These are phyloP conservation scores for Lyophyllum decastes DNA, from an alignment of 768 basidiomycete genomes.

Conservation along the genomic window DNA sequence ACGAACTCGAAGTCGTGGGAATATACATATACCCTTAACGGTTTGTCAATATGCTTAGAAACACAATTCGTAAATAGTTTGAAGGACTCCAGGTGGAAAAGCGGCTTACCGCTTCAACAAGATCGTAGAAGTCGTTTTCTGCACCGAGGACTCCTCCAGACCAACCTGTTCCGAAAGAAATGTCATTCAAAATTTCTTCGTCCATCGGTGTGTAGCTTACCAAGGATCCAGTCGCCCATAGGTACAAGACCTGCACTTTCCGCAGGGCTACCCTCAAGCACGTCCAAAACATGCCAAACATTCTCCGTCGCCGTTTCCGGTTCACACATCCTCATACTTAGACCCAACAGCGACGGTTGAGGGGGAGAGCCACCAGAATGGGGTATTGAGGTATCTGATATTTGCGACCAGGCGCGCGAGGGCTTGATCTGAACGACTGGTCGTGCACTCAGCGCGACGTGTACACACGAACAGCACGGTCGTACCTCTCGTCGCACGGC, in stretches of 20 bases:
- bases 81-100: neutral
- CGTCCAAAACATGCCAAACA: conserved; percentile 98
- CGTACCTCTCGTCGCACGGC: conserved; percentile 67
- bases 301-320: conserved; percentile 87
- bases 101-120: conserved; percentile 83
- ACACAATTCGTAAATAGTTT: neutral
- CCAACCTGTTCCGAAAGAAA: conserved; percentile 82
- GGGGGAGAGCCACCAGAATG: conserved; percentile 41
- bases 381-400: conserved; percentile 30
- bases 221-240: conserved; percentile 63
- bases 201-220: conserved; percentile 21
- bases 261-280: conserved; percentile 93
- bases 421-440: conserved; percentile 84
- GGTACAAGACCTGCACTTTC: conserved; percentile 97
- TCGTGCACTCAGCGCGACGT: conserved; percentile 5
- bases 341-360: conserved; percentile 89
- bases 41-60: conserved; percentile 86
- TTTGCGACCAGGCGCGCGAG: conserved; percentile 79
- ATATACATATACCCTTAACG: conserved; percentile 92
- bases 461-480: conserved; percentile 3
- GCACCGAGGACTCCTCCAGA: conserved; percentile 89
- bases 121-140: conserved; percentile 95
- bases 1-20: conserved; percentile 95
- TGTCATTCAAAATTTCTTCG: conserved; percentile 21
- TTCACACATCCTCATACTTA: conserved; percentile 92